Conservation (phyloP, 495 filamentous ascomycete genomes). For the Cercophora scortea region DNA sequence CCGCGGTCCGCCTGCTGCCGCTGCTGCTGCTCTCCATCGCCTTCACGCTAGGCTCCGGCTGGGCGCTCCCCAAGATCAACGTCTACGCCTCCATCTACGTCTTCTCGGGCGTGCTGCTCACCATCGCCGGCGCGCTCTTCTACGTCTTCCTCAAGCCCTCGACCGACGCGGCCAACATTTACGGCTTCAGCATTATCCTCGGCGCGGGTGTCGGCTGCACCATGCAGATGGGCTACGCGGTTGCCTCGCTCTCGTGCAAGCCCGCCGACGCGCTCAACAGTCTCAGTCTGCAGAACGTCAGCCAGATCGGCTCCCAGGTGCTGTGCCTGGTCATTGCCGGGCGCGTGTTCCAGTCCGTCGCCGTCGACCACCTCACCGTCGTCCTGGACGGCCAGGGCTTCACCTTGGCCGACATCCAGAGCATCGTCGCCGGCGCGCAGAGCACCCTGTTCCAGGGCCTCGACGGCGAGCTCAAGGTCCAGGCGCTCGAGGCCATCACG, state of each 20-base stretch:
- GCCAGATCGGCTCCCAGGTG: slow-evolving; percentile 44
- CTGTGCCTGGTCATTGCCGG: slow-evolving; percentile 51
- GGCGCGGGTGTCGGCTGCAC: slow-evolving; percentile 46
- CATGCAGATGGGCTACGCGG: slow-evolving; percentile 43
- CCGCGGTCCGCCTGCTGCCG: slow-evolving; percentile 52
- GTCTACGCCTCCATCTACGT: background rate
- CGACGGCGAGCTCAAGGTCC: slow-evolving; percentile 16
- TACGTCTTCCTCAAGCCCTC: background rate
- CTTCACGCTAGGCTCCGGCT: background rate
- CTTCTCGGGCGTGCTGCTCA: background rate
- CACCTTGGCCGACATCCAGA: slow-evolving; percentile 26
- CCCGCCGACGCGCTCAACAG: slow-evolving; percentile 30
- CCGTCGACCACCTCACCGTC: slow-evolving; percentile 18
- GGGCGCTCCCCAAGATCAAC: background rate
- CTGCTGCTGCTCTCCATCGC: background rate
- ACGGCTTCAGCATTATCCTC: slow-evolving; percentile 45
- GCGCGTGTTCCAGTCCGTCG: slow-evolving; percentile 46
- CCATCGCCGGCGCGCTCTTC: background rate
- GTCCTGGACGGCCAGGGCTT: slow-evolving; percentile 28
- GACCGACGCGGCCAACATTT: slow-evolving; percentile 27
- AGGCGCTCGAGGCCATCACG: slow-evolving; percentile 41
- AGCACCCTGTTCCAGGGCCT: slow-evolving; percentile 31
- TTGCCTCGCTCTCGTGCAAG: slow-evolving; percentile 41
- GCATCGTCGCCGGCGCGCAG: slow-evolving; percentile 39
- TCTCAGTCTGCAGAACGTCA: slow-evolving; percentile 45